These are phyloP conservation scores for Emergomyces pasteurianus DNA, from an alignment of 2,329 filamentous ascomycete genomes.

Conservation along the genomic window DNA sequence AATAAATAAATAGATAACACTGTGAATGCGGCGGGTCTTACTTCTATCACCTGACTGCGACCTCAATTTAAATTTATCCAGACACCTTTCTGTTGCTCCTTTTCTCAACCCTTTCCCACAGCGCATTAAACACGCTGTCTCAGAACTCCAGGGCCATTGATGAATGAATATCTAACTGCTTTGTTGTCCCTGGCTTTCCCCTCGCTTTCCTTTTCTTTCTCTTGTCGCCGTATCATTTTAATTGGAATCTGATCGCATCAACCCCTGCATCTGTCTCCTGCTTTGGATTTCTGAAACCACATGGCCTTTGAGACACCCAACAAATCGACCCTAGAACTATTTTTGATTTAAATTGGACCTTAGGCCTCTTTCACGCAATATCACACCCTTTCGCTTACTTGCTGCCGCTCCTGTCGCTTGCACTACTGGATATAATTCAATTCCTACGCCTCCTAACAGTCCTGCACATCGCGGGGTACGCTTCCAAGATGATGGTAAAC, in stretches of 20 bases:
- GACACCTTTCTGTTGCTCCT: not conserved
- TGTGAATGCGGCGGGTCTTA: not conserved
- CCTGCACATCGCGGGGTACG: not conserved
- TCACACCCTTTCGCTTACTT: not conserved
- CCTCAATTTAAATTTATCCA: not conserved
- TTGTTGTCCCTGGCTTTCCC: not conserved
- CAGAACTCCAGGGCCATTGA: not conserved
- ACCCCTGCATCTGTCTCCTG: not conserved
- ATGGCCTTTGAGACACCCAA: not conserved
- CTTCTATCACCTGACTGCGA: not conserved
- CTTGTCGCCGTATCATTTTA: not conserved
- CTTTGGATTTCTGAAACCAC: not conserved
- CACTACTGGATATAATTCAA: not conserved
- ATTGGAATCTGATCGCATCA: not conserved
- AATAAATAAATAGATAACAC: not conserved
- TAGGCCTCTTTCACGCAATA: not conserved
- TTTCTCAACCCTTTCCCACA: not conserved
- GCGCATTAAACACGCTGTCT: not conserved
- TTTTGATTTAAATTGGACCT: not conserved
- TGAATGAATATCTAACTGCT: not conserved
- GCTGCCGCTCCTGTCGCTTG: not conserved
- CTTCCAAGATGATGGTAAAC: conserved; percentile 47
- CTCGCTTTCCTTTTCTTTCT: not conserved
- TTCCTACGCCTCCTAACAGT: not conserved
- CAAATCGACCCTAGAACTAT: not conserved